These are phyloP conservation scores for Clavulina sp. DNA, from an alignment of 768 basidiomycete genomes.

Conservation along the genomic window DNA sequence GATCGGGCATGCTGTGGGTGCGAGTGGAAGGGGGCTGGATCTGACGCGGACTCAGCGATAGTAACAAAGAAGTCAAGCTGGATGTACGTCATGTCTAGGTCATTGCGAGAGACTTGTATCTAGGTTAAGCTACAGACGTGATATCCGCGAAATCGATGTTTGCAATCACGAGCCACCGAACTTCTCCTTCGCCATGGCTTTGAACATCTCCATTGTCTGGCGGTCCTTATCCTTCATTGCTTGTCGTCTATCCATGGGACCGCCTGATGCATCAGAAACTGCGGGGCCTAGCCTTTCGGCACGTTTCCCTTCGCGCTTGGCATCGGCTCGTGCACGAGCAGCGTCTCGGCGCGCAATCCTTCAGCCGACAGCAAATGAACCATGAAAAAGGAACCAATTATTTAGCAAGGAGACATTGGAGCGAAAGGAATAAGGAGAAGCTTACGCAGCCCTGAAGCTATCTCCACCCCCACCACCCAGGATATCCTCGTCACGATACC, in stretches of 20 bases:
- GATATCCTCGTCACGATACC: conserved; percentile 56
- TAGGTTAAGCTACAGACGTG: no score
- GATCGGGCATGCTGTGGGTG: no score
- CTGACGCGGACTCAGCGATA: no score
- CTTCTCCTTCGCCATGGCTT: conserved; percentile 71
- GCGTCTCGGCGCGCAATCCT: conserved; percentile 66
- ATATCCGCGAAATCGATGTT: no score
- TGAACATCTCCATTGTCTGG: conserved; percentile 94
- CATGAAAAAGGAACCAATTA: conserved; percentile 6
- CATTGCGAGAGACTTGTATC: no score
- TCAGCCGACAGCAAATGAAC: not conserved
- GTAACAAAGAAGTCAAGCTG: no score
- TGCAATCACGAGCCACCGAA: no score
- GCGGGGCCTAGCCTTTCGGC: not conserved
- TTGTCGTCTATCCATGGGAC: conserved; percentile 39
- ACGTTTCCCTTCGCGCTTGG: conserved; percentile 22
- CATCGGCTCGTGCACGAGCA: conserved; percentile 42
- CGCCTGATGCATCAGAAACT: conserved; percentile 16
- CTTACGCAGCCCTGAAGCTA: conserved; percentile 62
- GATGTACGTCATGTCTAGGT: no score
- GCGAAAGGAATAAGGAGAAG: conserved; percentile 12
- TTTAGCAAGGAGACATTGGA: conserved; percentile 9
- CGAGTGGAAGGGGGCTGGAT: no score
- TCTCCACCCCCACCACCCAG: conserved; percentile 43
- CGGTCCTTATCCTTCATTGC: conserved; percentile 65